Evolutionary conservation across 441 rosid species (phyloP).

Genomic region (Gossypium trilobum): DNA sequence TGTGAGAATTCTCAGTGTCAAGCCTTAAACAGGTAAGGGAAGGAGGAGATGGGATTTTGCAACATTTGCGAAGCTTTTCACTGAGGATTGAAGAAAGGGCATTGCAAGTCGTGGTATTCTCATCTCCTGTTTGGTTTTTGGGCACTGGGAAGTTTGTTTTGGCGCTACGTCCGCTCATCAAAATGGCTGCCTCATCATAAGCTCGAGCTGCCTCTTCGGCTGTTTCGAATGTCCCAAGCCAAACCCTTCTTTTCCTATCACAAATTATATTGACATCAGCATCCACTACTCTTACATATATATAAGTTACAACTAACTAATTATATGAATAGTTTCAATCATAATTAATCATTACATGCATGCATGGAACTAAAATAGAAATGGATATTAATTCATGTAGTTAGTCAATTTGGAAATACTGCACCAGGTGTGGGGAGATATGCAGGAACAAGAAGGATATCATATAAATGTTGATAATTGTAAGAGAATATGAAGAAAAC

Average conservation of each 20-base stretch:
- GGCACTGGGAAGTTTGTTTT: constrained; percentile 62
- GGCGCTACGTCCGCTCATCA: constrained; percentile 77
- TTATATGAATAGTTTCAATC: no score
- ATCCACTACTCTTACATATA: not conserved
- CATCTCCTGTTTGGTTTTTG: constrained; percentile 18
- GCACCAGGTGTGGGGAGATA: not conserved
- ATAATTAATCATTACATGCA: no score
- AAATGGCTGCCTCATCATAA: constrained; percentile 70
- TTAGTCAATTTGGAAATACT: not conserved
- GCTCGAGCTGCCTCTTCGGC: constrained; percentile 83
- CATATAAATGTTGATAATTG: not conserved
- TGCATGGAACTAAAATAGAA: no score
- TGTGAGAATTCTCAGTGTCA: constrained; percentile 61
- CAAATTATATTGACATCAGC: not conserved
- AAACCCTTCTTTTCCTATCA: constrained; percentile 66
- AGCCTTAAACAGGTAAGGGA: constrained; percentile 82
- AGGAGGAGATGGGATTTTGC: constrained; percentile 55
- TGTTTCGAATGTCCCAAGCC: constrained; percentile 85
- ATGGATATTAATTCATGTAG: not conserved
- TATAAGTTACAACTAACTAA: no score
- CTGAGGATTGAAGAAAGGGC: constrained; percentile 44
- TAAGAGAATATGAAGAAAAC: constrained; percentile 6
- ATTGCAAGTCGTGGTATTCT: constrained; percentile 11
- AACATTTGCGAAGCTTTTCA: constrained; percentile 55
- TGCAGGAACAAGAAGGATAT: not conserved